Evolutionary conservation across 2,329 filamentous ascomycete species (phyloP).

Genomic region (Alternaria gaisen): DNA sequence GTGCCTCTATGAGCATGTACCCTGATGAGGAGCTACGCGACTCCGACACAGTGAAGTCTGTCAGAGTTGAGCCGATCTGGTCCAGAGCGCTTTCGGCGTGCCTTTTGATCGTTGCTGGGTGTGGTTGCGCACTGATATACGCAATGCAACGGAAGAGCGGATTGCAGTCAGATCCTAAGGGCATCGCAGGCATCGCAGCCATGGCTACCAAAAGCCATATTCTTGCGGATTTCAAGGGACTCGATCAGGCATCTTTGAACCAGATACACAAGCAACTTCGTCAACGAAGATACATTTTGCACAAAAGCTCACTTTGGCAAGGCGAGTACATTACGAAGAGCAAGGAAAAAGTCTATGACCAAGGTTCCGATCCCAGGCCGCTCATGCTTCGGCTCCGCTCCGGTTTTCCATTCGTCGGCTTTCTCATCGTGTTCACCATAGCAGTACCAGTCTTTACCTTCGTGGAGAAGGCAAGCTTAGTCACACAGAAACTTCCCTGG

Average conservation of each 20-base stretch:
- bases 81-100: constrained; percentile 68
- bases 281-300: constrained; percentile 71
- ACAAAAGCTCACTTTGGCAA: constrained; percentile 75
- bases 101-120: constrained; percentile 65
- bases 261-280: constrained; percentile 75
- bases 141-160: constrained; percentile 72
- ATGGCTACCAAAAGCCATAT: constrained; percentile 80
- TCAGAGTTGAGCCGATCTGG: constrained; percentile 66
- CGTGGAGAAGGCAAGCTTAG: constrained; percentile 58
- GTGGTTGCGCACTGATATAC: constrained; percentile 67
- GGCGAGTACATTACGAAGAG: constrained; percentile 63
- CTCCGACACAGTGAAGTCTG: constrained; percentile 60
- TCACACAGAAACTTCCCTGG: constrained; percentile 71
- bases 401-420: constrained; percentile 67
- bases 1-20: constrained; percentile 67
- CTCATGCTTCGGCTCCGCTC: constrained; percentile 71
- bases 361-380: constrained; percentile 65
- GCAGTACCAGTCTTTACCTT: constrained; percentile 72
- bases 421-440: constrained; percentile 64
- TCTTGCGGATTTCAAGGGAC: constrained; percentile 75
- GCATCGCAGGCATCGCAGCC: constrained; percentile 76
- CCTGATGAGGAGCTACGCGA: constrained; percentile 61
- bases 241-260: constrained; percentile 72
- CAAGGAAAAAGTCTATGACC: constrained; percentile 59
- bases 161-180: constrained; percentile 72